Evolutionary conservation across 768 basidiomycete genomes (phyloP).

Genomic region (Floccularia luteovirens): DNA sequence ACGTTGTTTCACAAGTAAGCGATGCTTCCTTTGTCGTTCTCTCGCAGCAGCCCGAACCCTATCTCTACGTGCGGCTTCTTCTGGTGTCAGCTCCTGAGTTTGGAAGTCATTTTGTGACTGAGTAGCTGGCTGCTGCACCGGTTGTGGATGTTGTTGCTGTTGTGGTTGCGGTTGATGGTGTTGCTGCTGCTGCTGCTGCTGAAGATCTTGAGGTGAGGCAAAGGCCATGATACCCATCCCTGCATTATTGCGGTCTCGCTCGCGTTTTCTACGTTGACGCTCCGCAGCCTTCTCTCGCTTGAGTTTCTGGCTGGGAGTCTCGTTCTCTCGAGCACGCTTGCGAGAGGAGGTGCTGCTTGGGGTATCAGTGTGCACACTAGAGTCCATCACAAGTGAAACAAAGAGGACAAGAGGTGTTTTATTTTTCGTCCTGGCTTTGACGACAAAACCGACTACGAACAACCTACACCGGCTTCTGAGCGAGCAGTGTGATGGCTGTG

Average conservation of each 20-base stretch:
- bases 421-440: neutral
- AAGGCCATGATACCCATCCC: slow-evolving; percentile 35
- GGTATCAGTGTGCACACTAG: slow-evolving; percentile 15
- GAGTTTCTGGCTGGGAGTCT: slow-evolving; percentile 62
- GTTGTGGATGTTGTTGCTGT: slow-evolving; percentile 10
- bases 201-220: slow-evolving; percentile 16
- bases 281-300: slow-evolving; percentile 87
- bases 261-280: slow-evolving; percentile 76
- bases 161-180: slow-evolving; percentile 10
- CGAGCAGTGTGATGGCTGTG: slow-evolving; percentile 28
- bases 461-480: neutral
- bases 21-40: slow-evolving; percentile 79
- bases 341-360: slow-evolving; percentile 23
- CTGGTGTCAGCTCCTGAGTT: slow-evolving; percentile 37
- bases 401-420: neutral
- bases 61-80: slow-evolving; percentile 62
- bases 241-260: slow-evolving; percentile 45
- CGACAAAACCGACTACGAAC: neutral
- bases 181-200: slow-evolving; percentile 5
- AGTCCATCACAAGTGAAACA: slow-evolving; percentile 12
- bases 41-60: slow-evolving; percentile 70
- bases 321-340: slow-evolving; percentile 63
- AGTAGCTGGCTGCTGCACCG: slow-evolving; percentile 5
- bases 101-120: neutral
- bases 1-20: slow-evolving; percentile 66